Evolutionary conservation across 2,329 filamentous ascomycete genomes (phyloP).

Genomic region (Ophiostoma fasciatum): DNA sequence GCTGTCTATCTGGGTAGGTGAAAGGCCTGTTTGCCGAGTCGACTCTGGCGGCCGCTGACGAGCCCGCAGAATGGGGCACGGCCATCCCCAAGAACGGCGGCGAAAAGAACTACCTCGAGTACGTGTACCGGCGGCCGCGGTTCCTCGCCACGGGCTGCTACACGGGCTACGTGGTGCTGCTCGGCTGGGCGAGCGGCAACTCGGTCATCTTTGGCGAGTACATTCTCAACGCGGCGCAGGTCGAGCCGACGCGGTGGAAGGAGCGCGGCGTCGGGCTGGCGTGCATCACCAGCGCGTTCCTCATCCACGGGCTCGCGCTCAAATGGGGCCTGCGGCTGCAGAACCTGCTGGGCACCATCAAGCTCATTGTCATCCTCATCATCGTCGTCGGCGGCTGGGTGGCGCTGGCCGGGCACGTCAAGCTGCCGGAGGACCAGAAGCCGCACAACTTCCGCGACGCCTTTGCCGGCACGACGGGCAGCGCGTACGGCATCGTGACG

Average conservation of each 20-base stretch:
- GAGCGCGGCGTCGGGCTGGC: conserved; percentile 51
- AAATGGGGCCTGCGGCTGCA: conserved; percentile 55
- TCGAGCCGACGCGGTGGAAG: conserved; percentile 51
- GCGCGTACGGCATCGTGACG: conserved; percentile 52
- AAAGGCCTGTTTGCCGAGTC: too few species aligned
- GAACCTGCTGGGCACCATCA: conserved; percentile 50
- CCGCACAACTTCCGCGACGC: conserved; percentile 44
- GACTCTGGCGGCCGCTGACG: too few species aligned
- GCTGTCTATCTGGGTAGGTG: conserved; percentile 50
- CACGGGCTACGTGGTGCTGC: conserved; percentile 44
- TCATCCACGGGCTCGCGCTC: conserved; percentile 48
- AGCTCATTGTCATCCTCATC: conserved; percentile 49
- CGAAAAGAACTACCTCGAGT: conserved; percentile 55
- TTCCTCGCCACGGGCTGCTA: conserved; percentile 49
- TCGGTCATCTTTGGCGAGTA: conserved; percentile 58
- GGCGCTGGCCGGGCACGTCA: conserved; percentile 45
- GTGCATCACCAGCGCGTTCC: conserved; percentile 48
- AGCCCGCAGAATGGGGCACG: conserved; percentile 54
- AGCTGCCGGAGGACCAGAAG: conserved; percentile 26
- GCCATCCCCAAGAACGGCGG: conserved; percentile 49
- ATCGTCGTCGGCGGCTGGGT: conserved; percentile 49
- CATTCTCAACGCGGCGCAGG: conserved; percentile 48
- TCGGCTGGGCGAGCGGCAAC: conserved; percentile 52
- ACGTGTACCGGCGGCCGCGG: conserved; percentile 42
- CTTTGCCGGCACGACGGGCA: conserved; percentile 51